Evolutionary conservation across 1,139 yeast genomes (phyloP).

Genomic region (Candida sp.): DNA sequence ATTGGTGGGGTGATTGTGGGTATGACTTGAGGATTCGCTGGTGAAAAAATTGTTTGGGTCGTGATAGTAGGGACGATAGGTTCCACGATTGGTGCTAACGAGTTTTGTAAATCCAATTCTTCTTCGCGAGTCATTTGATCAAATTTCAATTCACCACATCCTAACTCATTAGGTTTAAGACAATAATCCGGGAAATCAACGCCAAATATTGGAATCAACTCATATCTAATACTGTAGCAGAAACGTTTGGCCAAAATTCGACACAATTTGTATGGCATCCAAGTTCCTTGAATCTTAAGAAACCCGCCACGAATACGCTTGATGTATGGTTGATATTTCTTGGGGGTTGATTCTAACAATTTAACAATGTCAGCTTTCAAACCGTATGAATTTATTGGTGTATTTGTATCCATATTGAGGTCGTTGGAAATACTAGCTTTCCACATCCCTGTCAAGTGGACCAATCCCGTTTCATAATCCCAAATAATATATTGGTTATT

Average conservation of each 20-base stretch:
- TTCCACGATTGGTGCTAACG: neutral
- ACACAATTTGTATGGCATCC: constrained; percentile 80
- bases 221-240: constrained; percentile 74
- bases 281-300: constrained; percentile 91
- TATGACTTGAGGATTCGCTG: neutral
- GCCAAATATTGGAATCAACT: constrained; percentile 82
- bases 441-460: constrained; percentile 91
- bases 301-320: constrained; percentile 88
- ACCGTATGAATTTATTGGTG: constrained; percentile 39
- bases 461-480: constrained; percentile 88
- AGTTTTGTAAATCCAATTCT: constrained; percentile 2
- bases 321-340: constrained; percentile 56
- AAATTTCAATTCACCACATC: constrained; percentile 62
- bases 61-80: no score
- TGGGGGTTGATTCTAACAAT: constrained; percentile 71
- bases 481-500: constrained; percentile 74
- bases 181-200: constrained; percentile 68
- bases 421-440: constrained; percentile 47
- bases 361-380: constrained; percentile 76
- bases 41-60: no score
- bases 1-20: neutral
- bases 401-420: constrained; percentile 41
- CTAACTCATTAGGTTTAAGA: constrained; percentile 58
- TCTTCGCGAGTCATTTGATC: constrained; percentile 28
- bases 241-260: constrained; percentile 67